phyloP scores from a whole-genome alignment of 2,329 filamentous ascomycete species.

The Allantophomopsis lycopodina region DNA sequence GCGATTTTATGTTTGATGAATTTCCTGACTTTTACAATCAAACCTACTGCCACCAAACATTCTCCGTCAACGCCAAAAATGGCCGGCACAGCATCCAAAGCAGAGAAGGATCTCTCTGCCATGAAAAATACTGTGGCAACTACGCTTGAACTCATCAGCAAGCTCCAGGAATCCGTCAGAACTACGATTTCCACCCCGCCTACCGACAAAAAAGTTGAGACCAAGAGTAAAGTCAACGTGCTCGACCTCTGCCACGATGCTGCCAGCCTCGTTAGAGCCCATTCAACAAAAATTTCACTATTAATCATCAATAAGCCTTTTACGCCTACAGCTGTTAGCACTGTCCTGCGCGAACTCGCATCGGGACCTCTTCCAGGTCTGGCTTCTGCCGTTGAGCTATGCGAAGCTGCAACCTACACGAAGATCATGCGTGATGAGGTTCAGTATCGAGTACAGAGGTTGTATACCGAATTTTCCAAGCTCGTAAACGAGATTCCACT shows the following conservation, averaged over 20 bases:
- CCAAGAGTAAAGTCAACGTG: conserved; percentile 28
- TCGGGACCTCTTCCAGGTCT: conserved; percentile 62
- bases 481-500: conserved; percentile 46
- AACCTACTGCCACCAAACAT: too few species aligned
- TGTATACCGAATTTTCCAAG: conserved; percentile 47
- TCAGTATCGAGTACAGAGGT: conserved; percentile 38
- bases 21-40: too few species aligned
- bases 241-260: conserved; percentile 60
- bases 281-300: conserved; percentile 77
- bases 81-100: neutral
- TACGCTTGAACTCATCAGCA: conserved; percentile 9
- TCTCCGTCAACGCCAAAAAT: neutral
- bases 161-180: conserved; percentile 7
- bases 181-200: conserved; percentile 4
- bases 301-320: conserved; percentile 80
- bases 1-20: neutral
- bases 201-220: conserved; percentile 1
- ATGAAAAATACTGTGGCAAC: conserved; percentile 12
- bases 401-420: conserved; percentile 48
- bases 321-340: conserved; percentile 60
- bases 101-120: conserved; percentile 7
- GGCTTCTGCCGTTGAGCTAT: conserved; percentile 55
- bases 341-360: conserved; percentile 59
- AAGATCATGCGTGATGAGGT: conserved; percentile 49
- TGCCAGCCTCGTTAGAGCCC: conserved; percentile 61